Evolutionary conservation across 345 rosid species (phyloP).

Genomic region (Mangifera indica): DNA sequence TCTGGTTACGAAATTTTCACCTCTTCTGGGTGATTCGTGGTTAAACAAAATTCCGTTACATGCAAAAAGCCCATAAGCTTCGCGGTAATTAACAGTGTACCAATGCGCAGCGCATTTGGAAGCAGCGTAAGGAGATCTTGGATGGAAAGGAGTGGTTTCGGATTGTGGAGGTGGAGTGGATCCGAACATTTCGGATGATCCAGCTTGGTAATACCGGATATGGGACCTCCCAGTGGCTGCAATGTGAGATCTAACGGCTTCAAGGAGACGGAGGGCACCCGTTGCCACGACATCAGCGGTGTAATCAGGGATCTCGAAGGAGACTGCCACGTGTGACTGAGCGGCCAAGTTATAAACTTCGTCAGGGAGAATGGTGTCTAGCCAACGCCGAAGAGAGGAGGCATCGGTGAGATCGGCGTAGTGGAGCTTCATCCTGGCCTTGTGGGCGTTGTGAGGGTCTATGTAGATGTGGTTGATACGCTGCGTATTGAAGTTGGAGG

Average conservation of each 20-base stretch:
- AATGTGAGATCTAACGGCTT: slow-evolving; percentile 89
- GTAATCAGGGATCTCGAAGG: slow-evolving; percentile 96
- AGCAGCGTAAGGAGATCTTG: slow-evolving; percentile 95
- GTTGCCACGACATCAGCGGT: slow-evolving; percentile 96
- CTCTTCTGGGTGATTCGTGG: slow-evolving; percentile 90
- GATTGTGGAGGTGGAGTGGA: slow-evolving; percentile 88
- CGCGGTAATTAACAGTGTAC: slow-evolving; percentile 95
- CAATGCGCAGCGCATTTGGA: slow-evolving; percentile 95
- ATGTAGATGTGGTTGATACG: slow-evolving; percentile 94
- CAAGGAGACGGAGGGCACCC: slow-evolving; percentile 87
- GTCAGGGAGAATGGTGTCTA: slow-evolving; percentile 77
- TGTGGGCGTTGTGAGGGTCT: slow-evolving; percentile 88
- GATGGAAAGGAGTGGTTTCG: slow-evolving; percentile 84
- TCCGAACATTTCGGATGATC: slow-evolving; percentile 97
- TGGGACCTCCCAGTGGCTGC: slow-evolving; percentile 61
- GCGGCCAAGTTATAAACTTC: slow-evolving; percentile 97
- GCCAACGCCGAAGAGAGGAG: slow-evolving; percentile 96
- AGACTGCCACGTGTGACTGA: slow-evolving; percentile 92
- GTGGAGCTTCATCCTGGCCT: slow-evolving; percentile 88
- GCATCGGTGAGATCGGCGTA: slow-evolving; percentile 86
- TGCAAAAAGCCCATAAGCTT: slow-evolving; percentile 82
- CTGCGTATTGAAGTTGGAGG: slow-evolving; percentile 96
- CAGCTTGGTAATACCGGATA: slow-evolving; percentile 85
- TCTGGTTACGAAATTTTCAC: slow-evolving; percentile 92
- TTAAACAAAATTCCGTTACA: slow-evolving; percentile 92